These are phyloP conservation scores for Trifolium fragiferum DNA, from an alignment of 306 rosid species.

Conservation along the genomic window DNA sequence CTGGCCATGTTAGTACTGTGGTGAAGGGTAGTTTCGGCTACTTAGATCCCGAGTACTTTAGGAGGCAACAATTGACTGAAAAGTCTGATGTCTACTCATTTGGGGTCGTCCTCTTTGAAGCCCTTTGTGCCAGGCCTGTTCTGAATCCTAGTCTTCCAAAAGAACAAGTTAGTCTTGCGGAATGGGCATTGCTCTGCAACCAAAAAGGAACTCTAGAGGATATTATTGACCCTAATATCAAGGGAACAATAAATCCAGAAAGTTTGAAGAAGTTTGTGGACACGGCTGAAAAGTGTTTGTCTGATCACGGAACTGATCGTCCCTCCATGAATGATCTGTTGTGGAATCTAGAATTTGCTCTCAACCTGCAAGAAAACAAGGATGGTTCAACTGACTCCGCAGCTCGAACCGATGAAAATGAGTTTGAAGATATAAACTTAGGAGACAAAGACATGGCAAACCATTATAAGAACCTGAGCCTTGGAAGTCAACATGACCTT, in stretches of 20 bases:
- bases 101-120: conserved; percentile 68
- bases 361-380: conserved; percentile 51
- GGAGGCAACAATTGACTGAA: conserved; percentile 66
- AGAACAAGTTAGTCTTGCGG: conserved; percentile 69
- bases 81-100: conserved; percentile 66
- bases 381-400: conserved; percentile 43
- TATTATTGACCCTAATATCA: conserved; percentile 52
- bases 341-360: conserved; percentile 67
- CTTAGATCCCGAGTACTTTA: conserved; percentile 69
- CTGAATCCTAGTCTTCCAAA: conserved; percentile 57
- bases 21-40: conserved; percentile 72
- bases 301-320: conserved; percentile 55
- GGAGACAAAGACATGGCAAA: conserved; percentile 27
- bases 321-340: conserved; percentile 63
- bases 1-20: conserved; percentile 61
- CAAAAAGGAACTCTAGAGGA: conserved; percentile 59
- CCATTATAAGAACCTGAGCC: conserved; percentile 48
- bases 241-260: conserved; percentile 54
- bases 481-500: conserved; percentile 47
- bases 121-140: conserved; percentile 59
- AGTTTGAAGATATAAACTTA: conserved; percentile 46
- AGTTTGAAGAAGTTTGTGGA: conserved; percentile 60
- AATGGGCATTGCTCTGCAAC: conserved; percentile 53
- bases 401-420: conserved; percentile 10
- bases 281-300: conserved; percentile 60